Conservation (phyloP, 2,329 filamentous ascomycete species). For the Hypoxylon sp. region DNA sequence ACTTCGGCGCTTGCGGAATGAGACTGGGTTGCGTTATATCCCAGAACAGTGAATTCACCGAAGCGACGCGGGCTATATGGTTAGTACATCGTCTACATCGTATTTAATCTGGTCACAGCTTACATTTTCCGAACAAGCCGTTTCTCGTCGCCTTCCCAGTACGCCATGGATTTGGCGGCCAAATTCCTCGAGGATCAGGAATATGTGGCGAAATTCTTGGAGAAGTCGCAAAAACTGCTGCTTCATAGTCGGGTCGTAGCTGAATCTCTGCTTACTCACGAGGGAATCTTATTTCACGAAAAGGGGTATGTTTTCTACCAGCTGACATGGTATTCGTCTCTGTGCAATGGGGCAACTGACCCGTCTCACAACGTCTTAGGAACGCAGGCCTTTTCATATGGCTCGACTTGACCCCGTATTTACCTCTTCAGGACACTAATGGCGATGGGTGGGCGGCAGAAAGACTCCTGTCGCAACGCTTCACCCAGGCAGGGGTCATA, state of each 20-base stretch:
- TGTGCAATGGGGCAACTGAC: background rate
- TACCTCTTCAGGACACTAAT: slow-evolving; percentile 36
- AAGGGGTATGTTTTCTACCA: slow-evolving; percentile 33
- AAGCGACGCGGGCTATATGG: slow-evolving; percentile 41
- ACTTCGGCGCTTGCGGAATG: slow-evolving; percentile 40
- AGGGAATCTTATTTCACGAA: slow-evolving; percentile 36
- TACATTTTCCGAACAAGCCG: slow-evolving; percentile 18
- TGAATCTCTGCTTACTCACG: slow-evolving; percentile 38
- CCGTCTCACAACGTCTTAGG: slow-evolving; percentile 16
- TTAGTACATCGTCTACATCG: background rate
- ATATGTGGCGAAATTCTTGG: slow-evolving; percentile 34
- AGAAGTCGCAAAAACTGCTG: slow-evolving; percentile 31
- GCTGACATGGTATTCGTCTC: background rate
- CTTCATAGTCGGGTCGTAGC: slow-evolving; percentile 26
- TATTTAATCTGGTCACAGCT: background rate
- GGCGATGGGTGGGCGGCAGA: slow-evolving; percentile 45
- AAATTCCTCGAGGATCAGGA: slow-evolving; percentile 42
- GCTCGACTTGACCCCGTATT: slow-evolving; percentile 37
- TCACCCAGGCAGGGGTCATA: slow-evolving; percentile 36
- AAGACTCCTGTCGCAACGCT: slow-evolving; percentile 34
- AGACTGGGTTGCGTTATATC: slow-evolving; percentile 44
- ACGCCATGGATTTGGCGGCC: slow-evolving; percentile 43
- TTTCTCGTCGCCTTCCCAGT: slow-evolving; percentile 43
- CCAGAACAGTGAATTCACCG: slow-evolving; percentile 37
- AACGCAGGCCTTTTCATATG: slow-evolving; percentile 45